phyloP scores from a whole-genome alignment of 352 stramenopile species.

The Halophytophthora polymorphica region DNA sequence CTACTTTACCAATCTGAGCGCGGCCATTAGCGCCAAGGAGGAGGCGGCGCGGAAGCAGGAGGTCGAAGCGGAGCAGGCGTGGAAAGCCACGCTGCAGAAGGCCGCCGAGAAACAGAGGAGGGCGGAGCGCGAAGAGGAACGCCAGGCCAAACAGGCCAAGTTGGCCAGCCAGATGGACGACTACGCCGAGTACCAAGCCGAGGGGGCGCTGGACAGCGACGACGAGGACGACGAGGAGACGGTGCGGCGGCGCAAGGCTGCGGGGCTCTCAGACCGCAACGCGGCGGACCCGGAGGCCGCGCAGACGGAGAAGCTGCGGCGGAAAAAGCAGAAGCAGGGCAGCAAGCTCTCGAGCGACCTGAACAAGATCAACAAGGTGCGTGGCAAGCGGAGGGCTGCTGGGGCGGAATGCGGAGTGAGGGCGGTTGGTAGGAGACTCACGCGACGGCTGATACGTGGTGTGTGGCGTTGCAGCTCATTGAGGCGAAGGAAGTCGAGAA shows the following conservation, averaged over 20 bases:
- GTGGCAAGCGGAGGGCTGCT: constrained; percentile 5
- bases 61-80: constrained; percentile 38
- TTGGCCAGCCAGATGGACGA: constrained; percentile 35
- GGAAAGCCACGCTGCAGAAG: constrained; percentile 60
- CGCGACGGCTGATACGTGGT: constrained; percentile 4
- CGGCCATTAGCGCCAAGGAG: constrained; percentile 57
- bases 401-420: neutral
- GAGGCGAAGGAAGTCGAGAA: constrained; percentile 13
- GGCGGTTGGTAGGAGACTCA: neutral
- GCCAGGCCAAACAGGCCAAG: constrained; percentile 37
- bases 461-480: constrained; percentile 25
- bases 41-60: constrained; percentile 38
- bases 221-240: constrained; percentile 50
- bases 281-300: constrained; percentile 16
- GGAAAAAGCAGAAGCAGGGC: constrained; percentile 64
- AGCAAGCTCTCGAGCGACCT: constrained; percentile 70
- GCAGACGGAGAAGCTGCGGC: constrained; percentile 29
- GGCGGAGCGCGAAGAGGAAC: constrained; percentile 35
- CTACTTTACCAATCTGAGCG: constrained; percentile 74
- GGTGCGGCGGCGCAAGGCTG: constrained; percentile 29
- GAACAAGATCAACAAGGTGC: constrained; percentile 73
- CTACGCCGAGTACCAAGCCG: constrained; percentile 61
- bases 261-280: constrained; percentile 18
- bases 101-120: constrained; percentile 44
- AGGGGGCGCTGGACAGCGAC: constrained; percentile 50